Base-by-base conservation (phyloP, 2,329 filamentous ascomycete species). In the Alternaria tenuissima region DNA sequence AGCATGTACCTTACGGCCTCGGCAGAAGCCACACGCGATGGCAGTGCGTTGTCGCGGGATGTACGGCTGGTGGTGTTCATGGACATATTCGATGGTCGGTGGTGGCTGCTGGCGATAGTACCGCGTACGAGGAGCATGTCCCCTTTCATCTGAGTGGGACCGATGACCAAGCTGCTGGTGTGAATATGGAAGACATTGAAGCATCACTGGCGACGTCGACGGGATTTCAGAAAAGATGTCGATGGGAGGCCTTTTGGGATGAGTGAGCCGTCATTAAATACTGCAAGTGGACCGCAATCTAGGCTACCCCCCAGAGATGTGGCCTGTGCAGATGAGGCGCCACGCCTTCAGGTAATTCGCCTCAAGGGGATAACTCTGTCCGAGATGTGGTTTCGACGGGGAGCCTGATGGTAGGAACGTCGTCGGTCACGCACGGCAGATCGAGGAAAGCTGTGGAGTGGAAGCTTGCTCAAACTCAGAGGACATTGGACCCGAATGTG, bases 1-100 rank as follows among this genome's bases (percentile, higher is more conserved):
- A 20, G 7, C 38, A 11, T 20, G 58, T 79, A 87, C 86, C 83
- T 88, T 88, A 73, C 86, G 82, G 75, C 85, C 81, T 59, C 86
- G 78, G 75, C 86, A 88, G 73, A 87, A 88, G 59, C 85, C 81
- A 70, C 86, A 88, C 46, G 86, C 86, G 72, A 88, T 88, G 55
- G 86, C 86, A 52, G 86, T 88, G 64, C 86, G 80, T 74, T 88
- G 86, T 57, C 86, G 82, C 16, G 86, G 86, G 18, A 85, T 85
- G 34, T 83, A 83, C 52, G 77, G 76, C 61, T 78, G 75, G 67
- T 78, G 76, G 58, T 72, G 69, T 61, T 76, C 75, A 65, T 67
- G 71, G 62, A 76, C 75, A 62, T 76, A 76, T 62, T 77, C 71
- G 39, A 76, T 74, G 42, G 82, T 81, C 9, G 75, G 77, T 54